phyloP scores from a whole-genome alignment of 345 rosid species.

The Eucalyptus fibrosa region DNA sequence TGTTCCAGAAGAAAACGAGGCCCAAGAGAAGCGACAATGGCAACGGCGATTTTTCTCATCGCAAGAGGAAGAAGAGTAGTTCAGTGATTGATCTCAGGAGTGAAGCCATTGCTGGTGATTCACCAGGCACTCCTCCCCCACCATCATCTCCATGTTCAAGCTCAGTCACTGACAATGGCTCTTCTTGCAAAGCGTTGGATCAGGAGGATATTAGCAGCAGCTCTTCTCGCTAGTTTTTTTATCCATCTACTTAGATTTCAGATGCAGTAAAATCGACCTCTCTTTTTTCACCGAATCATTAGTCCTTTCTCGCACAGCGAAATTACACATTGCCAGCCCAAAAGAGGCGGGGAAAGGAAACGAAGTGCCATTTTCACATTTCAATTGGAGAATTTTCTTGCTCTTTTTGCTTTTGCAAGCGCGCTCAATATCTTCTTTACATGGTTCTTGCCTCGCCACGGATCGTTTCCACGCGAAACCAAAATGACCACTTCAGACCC shows the following conservation, averaged over 20 bases:
- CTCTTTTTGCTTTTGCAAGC: not conserved
- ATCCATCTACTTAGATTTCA: not conserved
- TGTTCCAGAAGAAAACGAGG: constrained; percentile 49
- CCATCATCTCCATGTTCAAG: constrained; percentile 52
- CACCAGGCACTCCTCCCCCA: constrained; percentile 27
- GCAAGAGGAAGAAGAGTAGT: not conserved
- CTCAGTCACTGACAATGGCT: constrained; percentile 13
- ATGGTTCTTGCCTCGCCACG: not conserved
- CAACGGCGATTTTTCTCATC: not conserved
- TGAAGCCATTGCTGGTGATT: constrained; percentile 21
- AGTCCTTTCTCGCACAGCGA: not conserved
- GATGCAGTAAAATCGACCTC: not conserved
- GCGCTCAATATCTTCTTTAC: not conserved
- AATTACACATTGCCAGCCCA: not conserved
- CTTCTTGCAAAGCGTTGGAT: not conserved
- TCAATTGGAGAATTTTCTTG: not conserved
- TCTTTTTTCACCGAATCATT: not conserved
- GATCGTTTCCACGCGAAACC: not conserved
- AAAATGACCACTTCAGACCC: not conserved
- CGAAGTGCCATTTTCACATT: not conserved
- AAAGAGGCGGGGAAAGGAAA: not conserved
- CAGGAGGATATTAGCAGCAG: not conserved
- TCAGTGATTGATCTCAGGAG: constrained; percentile 13
- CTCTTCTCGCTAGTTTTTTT: not conserved
- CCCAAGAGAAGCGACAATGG: not conserved